A percentile compares a stretch with the other conserved stretches of the same genome.
Evolutionary conservation across 2,329 filamentous ascomycete species (phyloP).

Genomic region (Nakataea oryzae): DNA sequence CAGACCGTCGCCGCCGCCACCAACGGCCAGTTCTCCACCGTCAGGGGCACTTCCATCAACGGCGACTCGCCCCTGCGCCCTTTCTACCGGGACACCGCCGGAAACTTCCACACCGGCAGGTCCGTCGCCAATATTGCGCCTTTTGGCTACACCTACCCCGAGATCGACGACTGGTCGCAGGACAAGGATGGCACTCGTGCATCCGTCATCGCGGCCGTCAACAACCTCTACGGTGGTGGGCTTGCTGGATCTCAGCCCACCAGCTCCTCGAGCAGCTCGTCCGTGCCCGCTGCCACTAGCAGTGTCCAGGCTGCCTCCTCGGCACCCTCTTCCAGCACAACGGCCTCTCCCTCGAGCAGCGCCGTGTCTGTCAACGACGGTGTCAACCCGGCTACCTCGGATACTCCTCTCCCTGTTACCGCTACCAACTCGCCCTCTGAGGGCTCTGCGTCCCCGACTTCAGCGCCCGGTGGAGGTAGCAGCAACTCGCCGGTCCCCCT

Average conservation of each 20-base stretch:
- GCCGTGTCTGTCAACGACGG: too few relatives aligned
- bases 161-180: conserved; percentile 12
- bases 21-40: conserved; percentile 24
- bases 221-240: conserved; percentile 3
- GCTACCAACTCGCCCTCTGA: too few relatives aligned
- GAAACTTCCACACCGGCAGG: conserved; percentile 28
- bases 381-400: too few relatives aligned
- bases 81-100: conserved; percentile 27
- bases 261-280: neutral
- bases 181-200: neutral
- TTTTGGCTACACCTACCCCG: conserved; percentile 26
- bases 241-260: neutral
- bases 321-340: neutral
- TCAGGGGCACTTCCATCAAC: conserved; percentile 24
- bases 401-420: too few relatives aligned
- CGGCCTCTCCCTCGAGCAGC: neutral
- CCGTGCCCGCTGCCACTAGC: neutral
- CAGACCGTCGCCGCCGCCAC: conserved; percentile 4
- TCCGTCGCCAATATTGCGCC: conserved; percentile 15
- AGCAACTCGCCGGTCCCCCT: too few relatives aligned
- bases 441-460: too few relatives aligned
- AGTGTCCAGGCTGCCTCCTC: neutral
- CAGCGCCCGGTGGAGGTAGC: too few relatives aligned
- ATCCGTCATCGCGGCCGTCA: conserved; percentile 2
- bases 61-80: conserved; percentile 31